A percentile compares a stretch with the other conserved stretches of the same genome.
Conservation (phyloP, 805 yeast species). For the Wickerhamiella azyma region DNA sequence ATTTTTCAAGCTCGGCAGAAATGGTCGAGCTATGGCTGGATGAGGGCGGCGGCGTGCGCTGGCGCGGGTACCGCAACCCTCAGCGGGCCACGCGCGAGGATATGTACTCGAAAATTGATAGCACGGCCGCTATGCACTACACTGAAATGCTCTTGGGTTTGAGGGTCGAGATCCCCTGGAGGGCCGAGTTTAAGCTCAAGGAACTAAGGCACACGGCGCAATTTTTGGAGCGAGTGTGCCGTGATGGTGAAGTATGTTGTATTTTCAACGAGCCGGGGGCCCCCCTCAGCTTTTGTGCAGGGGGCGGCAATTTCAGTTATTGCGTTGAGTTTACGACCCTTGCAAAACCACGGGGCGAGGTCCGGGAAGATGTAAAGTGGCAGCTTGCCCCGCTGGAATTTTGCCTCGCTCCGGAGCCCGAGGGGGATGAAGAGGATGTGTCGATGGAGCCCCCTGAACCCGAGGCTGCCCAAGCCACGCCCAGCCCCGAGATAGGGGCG, state of each 20-base stretch:
- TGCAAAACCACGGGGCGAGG: neutral
- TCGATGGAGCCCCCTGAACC: neutral
- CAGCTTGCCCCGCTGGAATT: neutral
- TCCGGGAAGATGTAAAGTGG: neutral
- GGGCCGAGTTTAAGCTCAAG: constrained; percentile 14
- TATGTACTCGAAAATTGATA: constrained; percentile 8
- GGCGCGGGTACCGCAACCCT: constrained; percentile 11
- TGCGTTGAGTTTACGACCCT: neutral
- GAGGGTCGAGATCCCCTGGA: constrained; percentile 14
- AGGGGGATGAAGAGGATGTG: neutral
- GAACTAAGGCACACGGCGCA: constrained; percentile 15
- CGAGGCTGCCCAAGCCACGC: too few species aligned
- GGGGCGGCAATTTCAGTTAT: neutral
- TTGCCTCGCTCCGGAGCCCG: neutral
- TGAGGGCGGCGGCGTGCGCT: constrained; percentile 7
- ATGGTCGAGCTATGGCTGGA: constrained; percentile 14
- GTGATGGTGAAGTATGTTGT: constrained; percentile 1
- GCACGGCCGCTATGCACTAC: constrained; percentile 14
- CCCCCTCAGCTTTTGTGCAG: neutral
- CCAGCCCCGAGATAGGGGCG: neutral
- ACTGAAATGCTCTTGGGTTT: constrained; percentile 13
- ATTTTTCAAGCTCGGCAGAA: constrained; percentile 14
- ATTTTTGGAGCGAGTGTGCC: constrained; percentile 12
- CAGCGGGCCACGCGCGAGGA: constrained; percentile 4
- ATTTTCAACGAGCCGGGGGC: constrained; percentile 1